phyloP scores from a whole-genome alignment of 371 early-diverging fungal genomes.

The Cokeromyces recurvatus region DNA sequence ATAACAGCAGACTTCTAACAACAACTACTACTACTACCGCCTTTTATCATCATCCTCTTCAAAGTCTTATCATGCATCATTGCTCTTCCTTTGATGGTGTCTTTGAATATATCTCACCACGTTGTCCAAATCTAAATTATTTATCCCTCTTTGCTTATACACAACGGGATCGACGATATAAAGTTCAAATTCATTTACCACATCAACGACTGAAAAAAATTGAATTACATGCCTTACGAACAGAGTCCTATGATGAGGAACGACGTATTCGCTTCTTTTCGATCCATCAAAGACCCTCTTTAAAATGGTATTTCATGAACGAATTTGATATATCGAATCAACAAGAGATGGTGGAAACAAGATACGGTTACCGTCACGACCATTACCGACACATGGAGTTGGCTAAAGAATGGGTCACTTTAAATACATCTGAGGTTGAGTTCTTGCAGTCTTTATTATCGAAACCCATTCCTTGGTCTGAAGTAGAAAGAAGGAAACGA shows the following conservation, averaged over 20 bases:
- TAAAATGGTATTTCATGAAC: constrained; percentile 7
- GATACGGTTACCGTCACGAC: neutral
- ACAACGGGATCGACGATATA: constrained; percentile 14
- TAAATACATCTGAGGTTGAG: neutral
- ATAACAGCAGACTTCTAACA: too few species aligned
- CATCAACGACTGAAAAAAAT: constrained; percentile 4
- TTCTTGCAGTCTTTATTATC: constrained; percentile 1
- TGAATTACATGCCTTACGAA: constrained; percentile 10
- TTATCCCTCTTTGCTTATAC: constrained; percentile 7
- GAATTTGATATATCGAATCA: constrained; percentile 1
- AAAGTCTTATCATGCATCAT: constrained; percentile 5
- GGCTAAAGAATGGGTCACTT: neutral
- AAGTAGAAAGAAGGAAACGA: constrained; percentile 5
- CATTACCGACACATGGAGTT: neutral
- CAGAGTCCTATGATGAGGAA: constrained; percentile 10
- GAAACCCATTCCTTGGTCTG: constrained; percentile 9
- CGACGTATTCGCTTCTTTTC: constrained; percentile 15
- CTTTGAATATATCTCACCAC: constrained; percentile 6
- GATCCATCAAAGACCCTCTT: neutral
- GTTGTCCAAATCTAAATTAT: constrained; percentile 2
- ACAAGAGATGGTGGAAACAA: neutral
- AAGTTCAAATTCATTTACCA: constrained; percentile 10
- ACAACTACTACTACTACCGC: neutral
- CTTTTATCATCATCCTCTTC: constrained; percentile 3
- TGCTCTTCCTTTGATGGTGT: constrained; percentile 14